Percentiles rank a stretch among this genome's conserved stretches.
These are phyloP conservation scores for Cadophora malorum DNA, from an alignment of 2,329 filamentous ascomycete species.

Conservation along the genomic window DNA sequence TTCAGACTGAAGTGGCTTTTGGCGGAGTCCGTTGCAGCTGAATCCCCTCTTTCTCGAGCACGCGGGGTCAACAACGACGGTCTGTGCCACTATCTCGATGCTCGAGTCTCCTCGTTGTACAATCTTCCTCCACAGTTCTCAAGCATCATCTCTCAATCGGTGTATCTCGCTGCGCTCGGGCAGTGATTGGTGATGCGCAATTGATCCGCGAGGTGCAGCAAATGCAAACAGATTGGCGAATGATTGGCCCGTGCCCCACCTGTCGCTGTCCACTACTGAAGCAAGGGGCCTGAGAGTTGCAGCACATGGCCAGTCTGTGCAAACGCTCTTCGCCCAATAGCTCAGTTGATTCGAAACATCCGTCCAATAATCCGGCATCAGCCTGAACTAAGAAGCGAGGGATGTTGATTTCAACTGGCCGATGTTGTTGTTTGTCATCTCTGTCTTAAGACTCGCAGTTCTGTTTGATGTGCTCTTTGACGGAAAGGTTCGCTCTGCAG, in stretches of 20 bases:
- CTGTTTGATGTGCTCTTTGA: slow-evolving; percentile 8
- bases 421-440: neutral
- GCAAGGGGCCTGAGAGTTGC: slow-evolving; percentile 11
- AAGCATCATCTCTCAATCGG: neutral
- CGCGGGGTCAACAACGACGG: slow-evolving; percentile 4
- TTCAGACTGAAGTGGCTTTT: neutral
- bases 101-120: slow-evolving; percentile 3
- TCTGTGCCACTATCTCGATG: slow-evolving; percentile 15
- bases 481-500: neutral
- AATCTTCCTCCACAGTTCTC: neutral
- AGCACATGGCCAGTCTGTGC: slow-evolving; percentile 8
- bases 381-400: neutral
- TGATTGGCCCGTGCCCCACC: neutral
- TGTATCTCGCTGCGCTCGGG: slow-evolving; percentile 5
- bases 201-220: slow-evolving; percentile 16
- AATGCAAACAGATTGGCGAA: slow-evolving; percentile 8
- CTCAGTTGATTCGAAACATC: neutral
- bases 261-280: neutral
- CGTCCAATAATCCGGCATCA: neutral
- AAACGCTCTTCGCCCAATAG: slow-evolving; percentile 11
- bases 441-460: neutral
- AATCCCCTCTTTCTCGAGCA: neutral
- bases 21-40: slow-evolving; percentile 10
- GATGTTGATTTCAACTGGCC: neutral
- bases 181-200: slow-evolving; percentile 10